These are phyloP conservation scores for Quambalaria eucalypti DNA, from an alignment of 1,284 basidiomycete genomes.

Conservation along the genomic window DNA sequence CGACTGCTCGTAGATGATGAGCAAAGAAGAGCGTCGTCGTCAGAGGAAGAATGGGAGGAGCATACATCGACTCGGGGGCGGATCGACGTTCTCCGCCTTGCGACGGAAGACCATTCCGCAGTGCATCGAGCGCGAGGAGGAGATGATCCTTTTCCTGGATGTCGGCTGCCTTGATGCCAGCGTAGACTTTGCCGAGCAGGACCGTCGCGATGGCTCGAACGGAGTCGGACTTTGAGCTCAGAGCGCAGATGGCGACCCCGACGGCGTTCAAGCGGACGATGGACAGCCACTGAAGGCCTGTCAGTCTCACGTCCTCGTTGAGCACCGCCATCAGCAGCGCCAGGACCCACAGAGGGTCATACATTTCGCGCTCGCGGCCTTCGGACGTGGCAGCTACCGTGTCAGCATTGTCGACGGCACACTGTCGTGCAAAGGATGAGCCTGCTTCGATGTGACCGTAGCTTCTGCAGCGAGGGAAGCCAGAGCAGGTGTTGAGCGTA, in stretches of 20 bases:
- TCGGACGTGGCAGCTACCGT: background rate
- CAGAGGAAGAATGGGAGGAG: constrained; percentile 55
- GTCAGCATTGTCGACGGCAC: too few relatives aligned
- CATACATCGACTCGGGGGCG: constrained; percentile 10
- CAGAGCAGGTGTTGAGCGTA: constrained; percentile 64
- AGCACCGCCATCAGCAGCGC: constrained; percentile 60
- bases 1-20: constrained; percentile 67
- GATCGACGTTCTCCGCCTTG: background rate
- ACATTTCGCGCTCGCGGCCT: constrained; percentile 44
- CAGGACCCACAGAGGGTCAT: constrained; percentile 74
- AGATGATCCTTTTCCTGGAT: constrained; percentile 75
- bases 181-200: constrained; percentile 49
- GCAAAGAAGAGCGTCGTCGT: constrained; percentile 70
- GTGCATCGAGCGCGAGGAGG: constrained; percentile 62
- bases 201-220: constrained; percentile 54
- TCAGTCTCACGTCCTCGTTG: constrained; percentile 52
- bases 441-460: background rate
- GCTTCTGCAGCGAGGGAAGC: constrained; percentile 55
- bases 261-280: constrained; percentile 72
- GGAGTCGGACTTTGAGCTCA: constrained; percentile 61
- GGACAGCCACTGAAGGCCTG: constrained; percentile 70
- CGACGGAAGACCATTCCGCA: constrained; percentile 44
- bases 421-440: too few relatives aligned
- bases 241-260: constrained; percentile 62
- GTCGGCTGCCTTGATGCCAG: constrained; percentile 53